phyloP scores from a whole-genome alignment of 177 flowering plant genomes.

The Vitis hybrid region DNA sequence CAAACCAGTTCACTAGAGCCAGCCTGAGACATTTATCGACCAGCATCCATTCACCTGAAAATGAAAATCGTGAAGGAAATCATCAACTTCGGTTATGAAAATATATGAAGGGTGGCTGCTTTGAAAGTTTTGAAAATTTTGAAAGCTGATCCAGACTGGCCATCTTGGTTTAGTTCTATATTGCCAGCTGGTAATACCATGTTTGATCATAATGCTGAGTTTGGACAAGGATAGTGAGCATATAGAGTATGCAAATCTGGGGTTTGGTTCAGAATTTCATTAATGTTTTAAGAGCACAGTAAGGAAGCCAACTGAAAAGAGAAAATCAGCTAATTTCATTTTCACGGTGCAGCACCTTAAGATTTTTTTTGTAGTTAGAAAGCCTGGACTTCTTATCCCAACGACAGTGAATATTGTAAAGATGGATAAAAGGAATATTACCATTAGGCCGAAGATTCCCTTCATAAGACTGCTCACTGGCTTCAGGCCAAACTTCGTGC shows the following conservation, averaged over 20 bases:
- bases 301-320: no score
- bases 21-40: conserved; percentile 65
- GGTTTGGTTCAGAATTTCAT: no score
- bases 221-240: no score
- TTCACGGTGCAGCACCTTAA: background rate
- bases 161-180: no score
- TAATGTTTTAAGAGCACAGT: no score
- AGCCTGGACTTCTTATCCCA: background rate
- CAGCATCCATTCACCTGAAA: conserved; percentile 89
- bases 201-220: background rate
- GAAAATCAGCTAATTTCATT: no score
- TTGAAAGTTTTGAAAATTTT: no score
- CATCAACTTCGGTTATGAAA: no score
- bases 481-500: conserved; percentile 82
- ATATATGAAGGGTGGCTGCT: no score
- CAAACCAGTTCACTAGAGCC: conserved; percentile 63
- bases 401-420: background rate
- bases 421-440: conserved; percentile 16
- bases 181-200: no score
- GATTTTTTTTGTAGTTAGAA: background rate
- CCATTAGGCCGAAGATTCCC: conserved; percentile 84
- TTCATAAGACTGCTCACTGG: conserved; percentile 56
- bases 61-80: background rate
- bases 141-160: no score
- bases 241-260: no score